Conservation (phyloP, 129 eudicot genomes). For the Arctium lappa region DNA sequence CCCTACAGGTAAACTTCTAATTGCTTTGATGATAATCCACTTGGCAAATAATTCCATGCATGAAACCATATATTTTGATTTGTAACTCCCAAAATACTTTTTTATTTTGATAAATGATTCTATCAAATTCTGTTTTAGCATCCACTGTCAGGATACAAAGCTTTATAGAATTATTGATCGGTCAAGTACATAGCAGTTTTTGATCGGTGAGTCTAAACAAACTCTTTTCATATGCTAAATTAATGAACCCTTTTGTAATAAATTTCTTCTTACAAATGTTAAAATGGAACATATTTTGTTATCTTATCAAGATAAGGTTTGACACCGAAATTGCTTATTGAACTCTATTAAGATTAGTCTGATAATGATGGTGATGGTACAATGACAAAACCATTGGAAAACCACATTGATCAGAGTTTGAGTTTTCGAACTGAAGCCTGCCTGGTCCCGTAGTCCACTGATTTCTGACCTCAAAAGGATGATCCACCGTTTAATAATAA, state of each 20-base stretch:
- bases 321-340: too few species aligned
- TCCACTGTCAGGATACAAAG: neutral
- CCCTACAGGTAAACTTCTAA: conserved; percentile 69
- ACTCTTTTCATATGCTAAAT: too few species aligned
- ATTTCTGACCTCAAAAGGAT: neutral
- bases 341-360: neutral
- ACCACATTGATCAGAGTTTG: neutral
- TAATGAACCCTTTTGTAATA: neutral
- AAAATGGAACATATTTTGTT: neutral
- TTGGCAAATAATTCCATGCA: neutral
- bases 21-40: neutral
- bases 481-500: neutral
- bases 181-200: too few species aligned
- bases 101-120: neutral
- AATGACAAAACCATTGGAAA: neutral
- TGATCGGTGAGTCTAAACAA: too few species aligned
- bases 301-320: too few species aligned
- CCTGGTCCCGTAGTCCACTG: neutral
- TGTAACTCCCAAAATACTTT: neutral
- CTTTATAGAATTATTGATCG: neutral
- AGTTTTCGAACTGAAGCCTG: neutral
- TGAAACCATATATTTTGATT: neutral
- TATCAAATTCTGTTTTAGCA: neutral
- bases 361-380: neutral
- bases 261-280: neutral